phyloP scores from a whole-genome alignment of 1,284 basidiomycete genomes.

The Ganoderma boninense region DNA sequence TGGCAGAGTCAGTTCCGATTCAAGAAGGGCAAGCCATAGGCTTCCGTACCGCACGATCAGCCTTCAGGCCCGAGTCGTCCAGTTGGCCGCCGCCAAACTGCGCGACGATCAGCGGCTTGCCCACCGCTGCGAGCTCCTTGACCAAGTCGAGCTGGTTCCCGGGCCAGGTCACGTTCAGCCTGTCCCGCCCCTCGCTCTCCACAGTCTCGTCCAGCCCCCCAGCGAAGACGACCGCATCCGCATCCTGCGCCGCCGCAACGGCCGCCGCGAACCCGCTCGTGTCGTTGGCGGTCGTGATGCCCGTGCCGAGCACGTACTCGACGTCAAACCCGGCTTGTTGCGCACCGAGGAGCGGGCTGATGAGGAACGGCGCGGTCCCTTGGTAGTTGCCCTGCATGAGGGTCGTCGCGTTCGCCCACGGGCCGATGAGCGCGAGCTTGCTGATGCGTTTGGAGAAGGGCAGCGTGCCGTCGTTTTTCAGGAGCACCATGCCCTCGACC shows the following conservation, averaged over 20 bases:
- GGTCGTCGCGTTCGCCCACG: slow-evolving; percentile 62
- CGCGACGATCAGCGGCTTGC: slow-evolving; percentile 60
- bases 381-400: slow-evolving; percentile 66
- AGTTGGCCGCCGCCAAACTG: slow-evolving; percentile 68
- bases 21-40: not conserved
- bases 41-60: slow-evolving; percentile 49
- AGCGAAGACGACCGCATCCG: slow-evolving; percentile 51
- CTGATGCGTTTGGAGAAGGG: slow-evolving; percentile 52
- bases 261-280: slow-evolving; percentile 53
- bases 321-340: slow-evolving; percentile 55
- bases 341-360: slow-evolving; percentile 57
- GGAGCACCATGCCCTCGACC: slow-evolving; percentile 59
- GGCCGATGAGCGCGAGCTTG: slow-evolving; percentile 61
- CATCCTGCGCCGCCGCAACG: slow-evolving; percentile 38
- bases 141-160: slow-evolving; percentile 61
- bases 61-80: slow-evolving; percentile 57
- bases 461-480: slow-evolving; percentile 65
- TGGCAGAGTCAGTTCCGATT: not conserved
- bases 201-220: slow-evolving; percentile 61
- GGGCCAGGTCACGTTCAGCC: slow-evolving; percentile 49
- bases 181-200: slow-evolving; percentile 59
- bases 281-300: slow-evolving; percentile 46
- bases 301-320: slow-evolving; percentile 53
- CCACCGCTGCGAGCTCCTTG: slow-evolving; percentile 50
- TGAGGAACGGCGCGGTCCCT: slow-evolving; percentile 60